A percentile compares a stretch with the other conserved stretches of the same genome.
Conservation (phyloP, 371 early-diverging fungal species). For the Rhizomucor pusillus region DNA sequence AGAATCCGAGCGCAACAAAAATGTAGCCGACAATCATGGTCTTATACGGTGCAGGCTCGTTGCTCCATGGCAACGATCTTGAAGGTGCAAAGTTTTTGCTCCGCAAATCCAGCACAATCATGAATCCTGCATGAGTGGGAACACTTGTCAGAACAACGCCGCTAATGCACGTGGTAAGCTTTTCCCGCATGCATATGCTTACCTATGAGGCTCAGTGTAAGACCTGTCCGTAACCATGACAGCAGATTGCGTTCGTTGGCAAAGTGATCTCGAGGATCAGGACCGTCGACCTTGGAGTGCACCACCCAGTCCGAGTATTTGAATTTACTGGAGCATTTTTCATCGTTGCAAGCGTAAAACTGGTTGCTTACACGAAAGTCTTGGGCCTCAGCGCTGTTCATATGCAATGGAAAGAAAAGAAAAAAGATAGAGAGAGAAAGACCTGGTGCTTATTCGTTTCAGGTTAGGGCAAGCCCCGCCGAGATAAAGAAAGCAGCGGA, state of each 20-base stretch:
- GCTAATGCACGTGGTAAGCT: too few relatives aligned
- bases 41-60: conserved; percentile 17
- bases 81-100: conserved; percentile 39
- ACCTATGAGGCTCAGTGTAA: conserved; percentile 38
- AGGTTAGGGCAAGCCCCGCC: too few relatives aligned
- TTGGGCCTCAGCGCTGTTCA: too few relatives aligned
- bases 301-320: conserved; percentile 33
- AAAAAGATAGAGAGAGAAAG: too few relatives aligned
- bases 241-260: conserved; percentile 41
- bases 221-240: conserved; percentile 43
- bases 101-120: conserved; percentile 34
- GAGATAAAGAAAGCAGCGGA: too few relatives aligned
- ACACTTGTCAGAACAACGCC: too few relatives aligned
- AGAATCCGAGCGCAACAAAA: conserved; percentile 34
- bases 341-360: conserved; percentile 22
- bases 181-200: not conserved
- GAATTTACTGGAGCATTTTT: conserved; percentile 29
- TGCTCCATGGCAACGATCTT: conserved; percentile 34
- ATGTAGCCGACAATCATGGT: conserved; percentile 28
- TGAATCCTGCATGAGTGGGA: conserved; percentile 36
- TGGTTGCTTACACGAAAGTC: too few relatives aligned
- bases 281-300: conserved; percentile 35
- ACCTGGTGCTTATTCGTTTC: too few relatives aligned
- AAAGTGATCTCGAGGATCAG: conserved; percentile 46
- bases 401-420: too few relatives aligned